Percentiles rank a stretch among this genome's conserved stretches.
Evolutionary conservation across 2,329 filamentous ascomycete species (phyloP).

Genomic region (Penicillium sp.): DNA sequence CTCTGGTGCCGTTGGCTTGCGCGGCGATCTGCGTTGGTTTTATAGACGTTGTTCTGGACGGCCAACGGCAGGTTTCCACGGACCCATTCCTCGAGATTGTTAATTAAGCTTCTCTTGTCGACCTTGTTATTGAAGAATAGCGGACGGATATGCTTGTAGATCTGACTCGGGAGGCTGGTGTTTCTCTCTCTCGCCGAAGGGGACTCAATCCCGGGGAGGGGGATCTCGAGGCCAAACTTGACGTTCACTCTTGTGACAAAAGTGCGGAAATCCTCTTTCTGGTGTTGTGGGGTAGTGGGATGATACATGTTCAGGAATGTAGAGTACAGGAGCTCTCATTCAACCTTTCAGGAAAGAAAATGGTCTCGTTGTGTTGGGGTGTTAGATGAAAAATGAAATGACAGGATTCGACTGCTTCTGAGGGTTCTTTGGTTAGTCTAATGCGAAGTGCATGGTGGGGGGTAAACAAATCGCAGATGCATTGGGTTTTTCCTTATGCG

Average conservation of each 20-base stretch:
- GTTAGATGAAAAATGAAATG: not conserved
- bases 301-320: not conserved
- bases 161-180: slow-evolving; percentile 21
- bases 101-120: slow-evolving; percentile 24
- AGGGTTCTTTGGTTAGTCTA: not conserved
- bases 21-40: not conserved
- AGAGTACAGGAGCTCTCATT: not conserved
- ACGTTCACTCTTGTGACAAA: slow-evolving; percentile 35
- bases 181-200: slow-evolving; percentile 15
- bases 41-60: not conserved
- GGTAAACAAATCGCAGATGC: not conserved
- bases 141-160: slow-evolving; percentile 27
- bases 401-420: not conserved
- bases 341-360: not conserved
- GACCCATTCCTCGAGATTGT: slow-evolving; percentile 34
- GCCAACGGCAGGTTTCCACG: not conserved
- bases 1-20: not conserved
- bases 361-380: too few species aligned
- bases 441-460: not conserved
- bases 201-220: slow-evolving; percentile 21
- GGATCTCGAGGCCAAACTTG: slow-evolving; percentile 35
- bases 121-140: slow-evolving; percentile 30
- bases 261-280: slow-evolving; percentile 22
- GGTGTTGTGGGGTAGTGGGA: slow-evolving; percentile 23
- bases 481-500: not conserved